phyloP scores from a whole-genome alignment of 2,329 filamentous ascomycete species.

The Fusarium nanum region DNA sequence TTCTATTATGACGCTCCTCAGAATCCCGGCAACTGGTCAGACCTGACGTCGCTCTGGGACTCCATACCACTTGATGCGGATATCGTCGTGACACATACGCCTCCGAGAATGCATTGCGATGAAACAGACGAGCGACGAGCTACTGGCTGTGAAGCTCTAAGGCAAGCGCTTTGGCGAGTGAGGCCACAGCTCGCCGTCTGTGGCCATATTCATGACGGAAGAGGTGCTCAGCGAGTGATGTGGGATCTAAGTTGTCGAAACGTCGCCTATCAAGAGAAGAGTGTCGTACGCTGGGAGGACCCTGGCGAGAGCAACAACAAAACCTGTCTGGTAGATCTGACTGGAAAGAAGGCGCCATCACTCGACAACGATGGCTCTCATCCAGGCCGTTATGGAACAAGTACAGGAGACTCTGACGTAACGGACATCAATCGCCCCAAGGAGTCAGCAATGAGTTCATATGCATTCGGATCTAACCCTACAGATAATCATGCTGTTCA shows the following conservation, averaged over 20 bases:
- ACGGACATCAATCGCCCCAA: background rate
- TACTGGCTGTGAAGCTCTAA: constrained; percentile 71
- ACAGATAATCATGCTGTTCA: constrained; percentile 40
- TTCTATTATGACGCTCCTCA: constrained; percentile 68
- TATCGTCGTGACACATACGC: constrained; percentile 78
- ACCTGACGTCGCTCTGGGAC: constrained; percentile 66
- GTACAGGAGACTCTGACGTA: constrained; percentile 11
- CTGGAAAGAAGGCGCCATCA: constrained; percentile 54
- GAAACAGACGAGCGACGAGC: constrained; percentile 53
- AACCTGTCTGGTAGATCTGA: constrained; percentile 72
- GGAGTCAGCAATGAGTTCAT: constrained; percentile 2
- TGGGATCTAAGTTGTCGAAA: constrained; percentile 65
- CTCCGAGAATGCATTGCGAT: constrained; percentile 71
- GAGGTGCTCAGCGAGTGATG: constrained; percentile 70
- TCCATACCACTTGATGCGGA: constrained; percentile 71
- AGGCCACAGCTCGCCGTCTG: constrained; percentile 74
- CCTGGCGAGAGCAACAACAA: constrained; percentile 66
- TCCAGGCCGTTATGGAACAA: constrained; percentile 19
- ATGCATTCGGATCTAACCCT: constrained; percentile 25
- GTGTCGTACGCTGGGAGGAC: constrained; percentile 66
- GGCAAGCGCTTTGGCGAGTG: constrained; percentile 67
- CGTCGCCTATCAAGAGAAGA: constrained; percentile 58
- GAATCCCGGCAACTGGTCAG: constrained; percentile 24
- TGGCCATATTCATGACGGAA: constrained; percentile 77
- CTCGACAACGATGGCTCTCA: constrained; percentile 62